Evolutionary conservation across 2,329 filamentous ascomycete genomes (phyloP), one percentile per base, ranked within the genome.

Genomic region (Colletotrichum sansevieriae): DNA sequence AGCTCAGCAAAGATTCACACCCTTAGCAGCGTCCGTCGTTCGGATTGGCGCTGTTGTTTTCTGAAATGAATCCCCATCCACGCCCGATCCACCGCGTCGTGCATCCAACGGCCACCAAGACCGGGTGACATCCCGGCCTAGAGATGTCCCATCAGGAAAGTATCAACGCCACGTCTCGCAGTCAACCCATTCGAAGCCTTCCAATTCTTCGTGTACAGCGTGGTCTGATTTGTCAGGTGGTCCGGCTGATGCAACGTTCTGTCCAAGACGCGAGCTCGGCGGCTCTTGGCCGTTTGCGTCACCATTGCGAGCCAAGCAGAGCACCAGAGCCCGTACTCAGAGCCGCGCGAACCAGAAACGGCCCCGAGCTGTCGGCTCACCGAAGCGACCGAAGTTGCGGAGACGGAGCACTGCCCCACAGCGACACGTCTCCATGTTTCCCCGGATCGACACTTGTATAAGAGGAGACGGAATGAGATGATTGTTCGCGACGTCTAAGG

Each of bases 361-460:
- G 22, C 9, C 41, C 46, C 63, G 55, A 56, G 39, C 18, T 54
- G 18, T 60, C 49, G 56, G 63, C 33, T 25, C 12, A 55, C 63
- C 63, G 63, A 65, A 54, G 56, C 56, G 29, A 65, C 63, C 63
- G 56, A 61, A 55, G 46, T 46, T 61, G 56, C 56, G 63, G 56
- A 61, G 46, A 59, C 47, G 63, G 63, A 54, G 33, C 25, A 46
- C 25, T 12, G 39, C 46, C 47, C 63, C 56, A 65, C 47, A 43
- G 25, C 22, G 7, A 44, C 9, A 35, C n/a, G 62, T 18, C 25
- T 11, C 47, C 33, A 46, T 18, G 12, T 56, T 65, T 65, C 63
- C 63, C 63, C 63, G 47, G 63, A 65, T 65, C 55, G 47, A n/a
- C 63, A 15, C 33, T 44, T 20, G 12, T 61, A 65, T 47, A 65